phyloP scores from a whole-genome alignment of 2,329 filamentous ascomycete genomes.

The Calonectria ilicicola region DNA sequence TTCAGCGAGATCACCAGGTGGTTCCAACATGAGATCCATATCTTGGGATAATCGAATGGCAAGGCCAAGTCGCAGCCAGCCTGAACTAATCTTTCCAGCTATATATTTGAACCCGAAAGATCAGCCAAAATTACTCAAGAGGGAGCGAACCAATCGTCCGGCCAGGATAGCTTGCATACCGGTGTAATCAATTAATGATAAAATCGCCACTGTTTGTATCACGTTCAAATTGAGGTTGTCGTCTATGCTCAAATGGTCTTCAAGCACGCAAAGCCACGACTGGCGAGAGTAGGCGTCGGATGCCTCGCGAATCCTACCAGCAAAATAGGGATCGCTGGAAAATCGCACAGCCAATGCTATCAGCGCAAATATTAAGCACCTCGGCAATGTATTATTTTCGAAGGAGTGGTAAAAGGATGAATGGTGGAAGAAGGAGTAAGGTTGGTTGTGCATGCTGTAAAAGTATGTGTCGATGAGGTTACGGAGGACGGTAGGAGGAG shows the following conservation, averaged over 20 bases:
- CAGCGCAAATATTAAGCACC: conserved; percentile 16
- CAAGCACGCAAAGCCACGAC: conserved; percentile 26
- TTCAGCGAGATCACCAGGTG: conserved; percentile 28
- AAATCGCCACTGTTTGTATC: conserved; percentile 51
- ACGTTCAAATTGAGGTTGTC: conserved; percentile 32
- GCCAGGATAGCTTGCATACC: conserved; percentile 37
- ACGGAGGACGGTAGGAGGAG: background rate
- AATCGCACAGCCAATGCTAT: conserved; percentile 19
- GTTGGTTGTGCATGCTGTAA: conserved; percentile 34
- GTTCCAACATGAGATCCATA: conserved; percentile 48
- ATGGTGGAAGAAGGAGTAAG: conserved; percentile 28
- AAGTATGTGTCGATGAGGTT: conserved; percentile 10
- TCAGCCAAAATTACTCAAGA: background rate
- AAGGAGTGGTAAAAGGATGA: conserved; percentile 14
- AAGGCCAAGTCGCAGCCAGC: conserved; percentile 52
- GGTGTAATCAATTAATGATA: conserved; percentile 53
- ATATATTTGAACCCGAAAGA: background rate
- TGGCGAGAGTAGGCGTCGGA: conserved; percentile 20
- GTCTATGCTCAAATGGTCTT: conserved; percentile 26
- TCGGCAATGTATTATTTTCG: background rate
- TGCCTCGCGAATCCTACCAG: conserved; percentile 14
- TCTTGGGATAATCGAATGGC: conserved; percentile 50
- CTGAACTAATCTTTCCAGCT: conserved; percentile 35
- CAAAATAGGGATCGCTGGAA: conserved; percentile 14
- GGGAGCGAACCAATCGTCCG: too few relatives aligned